Evolutionary conservation across 2,329 filamentous ascomycete genomes (phyloP), one percentile per base, ranked within the genome.

Genomic region (Venturia aucupariae): DNA sequence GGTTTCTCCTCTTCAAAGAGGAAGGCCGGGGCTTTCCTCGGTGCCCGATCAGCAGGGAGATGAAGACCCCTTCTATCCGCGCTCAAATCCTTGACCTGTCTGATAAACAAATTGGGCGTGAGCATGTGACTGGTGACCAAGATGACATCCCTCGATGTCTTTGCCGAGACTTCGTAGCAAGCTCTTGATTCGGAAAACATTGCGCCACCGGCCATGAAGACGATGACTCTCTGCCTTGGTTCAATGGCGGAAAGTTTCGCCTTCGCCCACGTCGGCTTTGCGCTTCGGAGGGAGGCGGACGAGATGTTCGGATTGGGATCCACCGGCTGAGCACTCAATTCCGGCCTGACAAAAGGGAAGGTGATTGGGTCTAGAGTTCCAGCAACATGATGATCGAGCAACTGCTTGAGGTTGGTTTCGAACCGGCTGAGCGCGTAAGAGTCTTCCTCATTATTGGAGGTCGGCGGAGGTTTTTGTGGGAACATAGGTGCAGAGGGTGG

Each of bases 231-330:
- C 74, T 99, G 94, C 63, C 89, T 86, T 68, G 92, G 95, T 73
- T 97, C 93, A 66, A 81, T 85, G 66, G 80, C 86, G 35, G 86
- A 84, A 57, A 88, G 83, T 54, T 91, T 87, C 11, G 90, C 88
- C 63, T 90, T 90, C 1, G 94, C 94, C 94, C 94, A 99, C 51
- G 92, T 96, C 1, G 93, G 94, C 71, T 96, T 95, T 19, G 92
- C 92, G 11, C 90, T 90, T 65, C 94, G 89, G 30, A 99, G 82
- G 17, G 93, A 97, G 15, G 89, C 74, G 1, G 77, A 75, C 1
- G 77, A 72, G 42, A 66, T 64, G 61, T 72, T 62, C 22, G 66
- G 85, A 68, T 90, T 81, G 55, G 84, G 71, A 44, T 84, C 76
- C 66, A 87, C 84, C 65, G 84, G 82, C 67, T 84, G 83, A 19